phyloP scores from a whole-genome alignment of 805 yeast genomes.

The Candida fluviatilis region DNA sequence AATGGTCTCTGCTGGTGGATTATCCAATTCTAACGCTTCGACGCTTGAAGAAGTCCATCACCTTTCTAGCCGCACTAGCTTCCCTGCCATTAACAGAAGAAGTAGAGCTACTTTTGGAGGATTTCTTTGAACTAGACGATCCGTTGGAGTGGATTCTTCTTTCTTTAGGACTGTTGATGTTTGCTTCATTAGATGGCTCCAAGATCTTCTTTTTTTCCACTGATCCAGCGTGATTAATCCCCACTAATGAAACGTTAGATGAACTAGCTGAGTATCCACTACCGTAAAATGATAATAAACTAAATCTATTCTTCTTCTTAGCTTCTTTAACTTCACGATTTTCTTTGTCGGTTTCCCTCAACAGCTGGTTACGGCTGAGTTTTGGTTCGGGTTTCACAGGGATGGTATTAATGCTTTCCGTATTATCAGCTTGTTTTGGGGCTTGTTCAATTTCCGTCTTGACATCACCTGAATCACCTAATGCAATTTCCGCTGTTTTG shows the following conservation, averaged over 20 bases:
- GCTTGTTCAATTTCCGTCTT: no score
- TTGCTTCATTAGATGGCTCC: constrained; percentile 29
- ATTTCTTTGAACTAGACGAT: constrained; percentile 24
- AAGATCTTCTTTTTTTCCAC: constrained; percentile 21
- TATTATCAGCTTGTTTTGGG: neutral
- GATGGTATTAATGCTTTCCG: neutral
- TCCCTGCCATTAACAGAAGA: constrained; percentile 43
- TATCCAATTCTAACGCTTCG: constrained; percentile 38
- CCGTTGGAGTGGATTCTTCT: constrained; percentile 25
- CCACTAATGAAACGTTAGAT: constrained; percentile 1
- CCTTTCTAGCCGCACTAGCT: constrained; percentile 72
- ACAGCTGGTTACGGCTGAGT: neutral
- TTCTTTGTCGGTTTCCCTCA: constrained; percentile 9
- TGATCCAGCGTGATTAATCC: constrained; percentile 6
- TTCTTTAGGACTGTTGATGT: constrained; percentile 12
- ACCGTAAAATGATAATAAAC: constrained; percentile 41
- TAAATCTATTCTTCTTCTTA: constrained; percentile 40
- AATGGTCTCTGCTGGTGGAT: neutral
- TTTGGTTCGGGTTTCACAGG: neutral
- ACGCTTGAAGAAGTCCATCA: constrained; percentile 74
- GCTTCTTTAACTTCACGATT: constrained; percentile 24
- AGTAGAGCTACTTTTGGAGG: constrained; percentile 16
- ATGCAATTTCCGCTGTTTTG: no score
- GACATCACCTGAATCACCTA: no score
- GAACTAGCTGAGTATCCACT: constrained; percentile 23